Conservation (phyloP, 2,329 filamentous ascomycete species). For the Fusarium lyarnte region DNA sequence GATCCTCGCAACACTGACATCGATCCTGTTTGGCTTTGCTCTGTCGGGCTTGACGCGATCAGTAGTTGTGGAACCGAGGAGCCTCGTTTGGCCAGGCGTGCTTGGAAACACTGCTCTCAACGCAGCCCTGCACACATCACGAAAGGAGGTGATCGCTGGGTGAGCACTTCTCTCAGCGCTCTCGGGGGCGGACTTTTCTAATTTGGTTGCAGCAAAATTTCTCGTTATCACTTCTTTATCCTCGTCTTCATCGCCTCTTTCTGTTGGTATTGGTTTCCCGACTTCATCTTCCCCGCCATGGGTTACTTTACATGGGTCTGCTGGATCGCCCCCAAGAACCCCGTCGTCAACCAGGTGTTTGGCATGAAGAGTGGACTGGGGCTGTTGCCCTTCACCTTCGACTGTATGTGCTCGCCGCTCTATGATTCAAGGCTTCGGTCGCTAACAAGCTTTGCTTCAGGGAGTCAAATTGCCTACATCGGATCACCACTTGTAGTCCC, state of each 20-base stretch:
- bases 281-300: slow-evolving; percentile 56
- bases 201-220: slow-evolving; percentile 40
- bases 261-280: slow-evolving; percentile 62
- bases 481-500: slow-evolving; percentile 53
- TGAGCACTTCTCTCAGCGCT: background rate
- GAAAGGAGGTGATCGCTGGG: slow-evolving; percentile 44
- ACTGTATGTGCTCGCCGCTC: slow-evolving; percentile 44
- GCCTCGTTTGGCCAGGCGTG: slow-evolving; percentile 63
- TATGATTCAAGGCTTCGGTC: background rate
- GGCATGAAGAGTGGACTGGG: slow-evolving; percentile 57
- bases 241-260: slow-evolving; percentile 50
- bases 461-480: slow-evolving; percentile 50
- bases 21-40: slow-evolving; percentile 63
- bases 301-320: slow-evolving; percentile 59
- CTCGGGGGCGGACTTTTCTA: rapidly evolving
- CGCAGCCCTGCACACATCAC: slow-evolving; percentile 50
- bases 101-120: slow-evolving; percentile 60
- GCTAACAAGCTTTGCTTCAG: background rate
- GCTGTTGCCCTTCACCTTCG: slow-evolving; percentile 54
- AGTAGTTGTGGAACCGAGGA: slow-evolving; percentile 57
- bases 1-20: slow-evolving; percentile 58
- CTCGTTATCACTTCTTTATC: slow-evolving; percentile 58
- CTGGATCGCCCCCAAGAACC: slow-evolving; percentile 59
- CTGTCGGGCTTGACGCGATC: slow-evolving; percentile 57
- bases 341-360: slow-evolving; percentile 58